Evolutionary conservation across 108 stramenopile genomes (phyloP).

Genomic region (Thalassiosira profunda): DNA sequence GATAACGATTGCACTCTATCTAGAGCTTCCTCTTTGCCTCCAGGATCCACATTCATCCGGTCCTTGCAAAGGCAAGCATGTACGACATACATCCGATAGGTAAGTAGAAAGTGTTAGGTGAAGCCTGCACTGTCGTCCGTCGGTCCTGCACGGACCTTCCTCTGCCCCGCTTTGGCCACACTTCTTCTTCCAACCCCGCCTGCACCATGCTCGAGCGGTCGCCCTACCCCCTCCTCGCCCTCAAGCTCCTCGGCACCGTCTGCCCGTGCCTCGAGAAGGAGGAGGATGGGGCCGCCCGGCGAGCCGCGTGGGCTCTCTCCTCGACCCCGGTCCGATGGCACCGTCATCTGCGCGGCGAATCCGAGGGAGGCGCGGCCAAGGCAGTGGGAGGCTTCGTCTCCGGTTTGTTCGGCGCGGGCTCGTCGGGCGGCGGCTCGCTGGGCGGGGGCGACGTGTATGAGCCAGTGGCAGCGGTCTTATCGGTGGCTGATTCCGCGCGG

Average conservation of each 20-base stretch:
- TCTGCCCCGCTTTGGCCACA: too few relatives aligned
- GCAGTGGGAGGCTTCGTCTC: constrained; percentile 44
- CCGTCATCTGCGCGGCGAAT: not conserved
- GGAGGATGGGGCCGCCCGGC: constrained; percentile 62
- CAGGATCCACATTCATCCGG: too few relatives aligned
- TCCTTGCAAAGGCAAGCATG: too few relatives aligned
- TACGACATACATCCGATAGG: too few relatives aligned
- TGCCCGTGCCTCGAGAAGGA: constrained; percentile 79
- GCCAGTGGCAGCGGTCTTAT: constrained; percentile 7
- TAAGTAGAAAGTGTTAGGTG: too few relatives aligned
- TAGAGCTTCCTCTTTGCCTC: too few relatives aligned
- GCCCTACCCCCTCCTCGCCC: constrained; percentile 28
- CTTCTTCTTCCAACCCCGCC: too few relatives aligned
- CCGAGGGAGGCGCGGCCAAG: not conserved
- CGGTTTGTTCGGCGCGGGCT: constrained; percentile 45
- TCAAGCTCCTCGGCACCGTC: constrained; percentile 50
- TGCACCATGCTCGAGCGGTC: constrained; percentile 33
- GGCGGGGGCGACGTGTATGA: constrained; percentile 12
- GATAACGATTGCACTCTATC: too few relatives aligned
- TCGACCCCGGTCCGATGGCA: constrained; percentile 60
- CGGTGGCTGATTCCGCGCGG: constrained; percentile 49
- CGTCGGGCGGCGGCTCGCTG: not conserved
- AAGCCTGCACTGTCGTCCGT: too few relatives aligned
- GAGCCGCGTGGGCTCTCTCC: constrained; percentile 55
- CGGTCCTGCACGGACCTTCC: too few relatives aligned